Base-by-base conservation (phyloP, 163 green algal species). In the Chloromonas sp. region DNA sequence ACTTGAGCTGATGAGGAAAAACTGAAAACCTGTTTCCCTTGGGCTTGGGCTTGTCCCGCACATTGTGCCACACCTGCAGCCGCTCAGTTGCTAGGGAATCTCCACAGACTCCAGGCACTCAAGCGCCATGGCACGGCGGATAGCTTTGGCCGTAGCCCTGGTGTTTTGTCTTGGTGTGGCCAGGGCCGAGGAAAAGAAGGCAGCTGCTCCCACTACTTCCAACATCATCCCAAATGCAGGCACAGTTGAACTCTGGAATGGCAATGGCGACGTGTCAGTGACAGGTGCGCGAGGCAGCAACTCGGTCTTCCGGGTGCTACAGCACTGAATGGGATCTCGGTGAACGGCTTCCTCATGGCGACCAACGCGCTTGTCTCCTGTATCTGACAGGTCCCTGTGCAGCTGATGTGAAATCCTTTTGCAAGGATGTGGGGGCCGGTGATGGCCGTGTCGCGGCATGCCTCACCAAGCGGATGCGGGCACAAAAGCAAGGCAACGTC, bases 391-490 rank as follows among this genome's bases (percentile, higher is more conserved):
- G 90, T 57, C 61, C 87, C 1, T 95, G 92, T 60, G 88, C 88
- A 57, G 78, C 79, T 15, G 91, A 93, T 66, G 81, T 89, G 36
- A 89, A 92, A 71, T 79, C 85, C 5, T 90, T 92, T 59, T 94
- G 91, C 88, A 92, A 92, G 84, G 89, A 92, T 78, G 85, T 92
- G 0, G 84, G 60, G 15, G n/a, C 88, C 11, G 92, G 92, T 8
- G 91, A 94, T 5, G 88, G 85, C 36, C 82, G 91, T 14, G 59
- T 95, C 36, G 83, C 87, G 11, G 61, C 79, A 8, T 94, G 91
- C 88, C 79, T 95, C 61, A 90, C 82, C 3, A 93, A 92, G 86
- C 87, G 87, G 59, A 85, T 93, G 58, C 82, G 86, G 13, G 82
- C 80, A 2, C 88, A 91, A 83, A 89, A 90, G 71, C 84, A 90